Evolutionary conservation across 2,329 filamentous ascomycete genomes (phyloP).

Genomic region (Sporothrix schenckii): DNA sequence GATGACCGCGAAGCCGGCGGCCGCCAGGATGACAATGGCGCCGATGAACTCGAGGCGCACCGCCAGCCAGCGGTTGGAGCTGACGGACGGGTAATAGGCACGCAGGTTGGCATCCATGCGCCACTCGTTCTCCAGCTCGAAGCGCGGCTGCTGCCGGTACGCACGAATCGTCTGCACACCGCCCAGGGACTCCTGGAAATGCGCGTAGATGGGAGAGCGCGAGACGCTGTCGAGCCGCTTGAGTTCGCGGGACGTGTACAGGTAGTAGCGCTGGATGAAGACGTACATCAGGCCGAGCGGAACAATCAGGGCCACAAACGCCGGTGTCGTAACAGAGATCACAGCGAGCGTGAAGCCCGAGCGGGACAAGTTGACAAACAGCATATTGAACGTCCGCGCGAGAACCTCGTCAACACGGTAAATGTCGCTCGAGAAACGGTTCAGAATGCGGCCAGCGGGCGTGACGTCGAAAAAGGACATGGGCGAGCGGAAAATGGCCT

Average conservation of each 20-base stretch:
- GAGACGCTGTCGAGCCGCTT: conserved; percentile 95
- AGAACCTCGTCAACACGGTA: conserved; percentile 89
- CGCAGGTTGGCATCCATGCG: conserved; percentile 91
- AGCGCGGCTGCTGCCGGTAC: conserved; percentile 84
- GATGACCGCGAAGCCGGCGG: conserved; percentile 80
- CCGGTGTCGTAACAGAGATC: conserved; percentile 79
- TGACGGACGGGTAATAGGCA: conserved; percentile 95
- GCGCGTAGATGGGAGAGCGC: conserved; percentile 93
- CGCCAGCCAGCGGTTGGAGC: conserved; percentile 90
- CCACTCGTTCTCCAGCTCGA: conserved; percentile 94
- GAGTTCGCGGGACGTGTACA: conserved; percentile 91
- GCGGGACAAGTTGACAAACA: conserved; percentile 74
- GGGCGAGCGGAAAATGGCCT: conserved; percentile 92
- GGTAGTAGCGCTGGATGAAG: conserved; percentile 95
- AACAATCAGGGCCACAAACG: conserved; percentile 77
- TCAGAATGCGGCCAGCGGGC: conserved; percentile 91
- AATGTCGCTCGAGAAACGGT: conserved; percentile 88
- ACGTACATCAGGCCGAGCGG: conserved; percentile 82
- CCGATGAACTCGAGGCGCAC: conserved; percentile 95
- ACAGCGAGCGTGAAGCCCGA: conserved; percentile 83
- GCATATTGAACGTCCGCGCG: conserved; percentile 96
- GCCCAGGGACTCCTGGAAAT: conserved; percentile 96
- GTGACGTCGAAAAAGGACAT: conserved; percentile 99
- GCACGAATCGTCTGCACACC: conserved; percentile 95
- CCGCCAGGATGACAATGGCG: conserved; percentile 85